Percentiles rank a stretch among this genome's conserved stretches.
Evolutionary conservation across 139 green algal genomes (phyloP).

Genomic region (Dunaliella primolecta): DNA sequence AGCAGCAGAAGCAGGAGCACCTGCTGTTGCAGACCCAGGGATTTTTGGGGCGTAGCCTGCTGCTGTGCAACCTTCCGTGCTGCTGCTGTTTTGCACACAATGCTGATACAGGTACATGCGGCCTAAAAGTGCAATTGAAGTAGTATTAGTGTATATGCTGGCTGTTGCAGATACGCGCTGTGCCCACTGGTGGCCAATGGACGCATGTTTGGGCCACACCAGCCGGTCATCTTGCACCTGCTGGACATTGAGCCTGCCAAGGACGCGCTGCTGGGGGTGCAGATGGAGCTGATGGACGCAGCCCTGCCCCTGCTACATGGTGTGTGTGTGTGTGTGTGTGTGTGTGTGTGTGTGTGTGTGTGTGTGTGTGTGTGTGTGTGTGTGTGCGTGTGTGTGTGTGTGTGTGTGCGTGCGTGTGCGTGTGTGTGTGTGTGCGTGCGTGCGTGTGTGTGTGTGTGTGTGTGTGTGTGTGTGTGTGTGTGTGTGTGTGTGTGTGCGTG

Average conservation of each 20-base stretch:
- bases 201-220: conserved; percentile 77
- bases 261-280: conserved; percentile 79
- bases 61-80: no score
- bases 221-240: conserved; percentile 91
- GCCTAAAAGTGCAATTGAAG: not conserved
- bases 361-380: not conserved
- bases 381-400: not conserved
- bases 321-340: conserved; percentile 18
- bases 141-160: conserved; percentile 36
- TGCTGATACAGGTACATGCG: no score
- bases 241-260: conserved; percentile 87
- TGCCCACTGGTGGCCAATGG: conserved; percentile 75
- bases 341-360: not conserved
- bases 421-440: not conserved
- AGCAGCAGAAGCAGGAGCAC: not conserved
- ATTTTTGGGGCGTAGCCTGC: no score
- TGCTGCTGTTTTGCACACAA: no score
- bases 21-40: not conserved
- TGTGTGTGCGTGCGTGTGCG: not conserved
- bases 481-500: not conserved
- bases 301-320: conserved; percentile 86
- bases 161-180: conserved; percentile 92
- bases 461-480: not conserved
- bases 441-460: not conserved
- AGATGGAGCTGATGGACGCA: conserved; percentile 93